phyloP scores from a whole-genome alignment of 2,329 filamentous ascomycete genomes.

The Torrubiella hemipterigena region DNA sequence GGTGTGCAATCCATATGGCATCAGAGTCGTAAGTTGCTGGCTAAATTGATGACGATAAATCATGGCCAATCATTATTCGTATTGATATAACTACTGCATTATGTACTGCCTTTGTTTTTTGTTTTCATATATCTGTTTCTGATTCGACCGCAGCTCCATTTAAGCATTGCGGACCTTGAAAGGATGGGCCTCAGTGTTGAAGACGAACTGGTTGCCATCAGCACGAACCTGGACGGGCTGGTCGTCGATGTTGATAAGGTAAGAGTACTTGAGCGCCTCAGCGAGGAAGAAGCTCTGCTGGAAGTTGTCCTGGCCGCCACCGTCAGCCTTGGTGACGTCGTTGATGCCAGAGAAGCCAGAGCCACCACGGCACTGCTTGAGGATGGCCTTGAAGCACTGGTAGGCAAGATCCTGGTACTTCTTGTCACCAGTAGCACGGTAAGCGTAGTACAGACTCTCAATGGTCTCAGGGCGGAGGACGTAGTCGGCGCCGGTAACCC shows the following conservation, averaged over 20 bases:
- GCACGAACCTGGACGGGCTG: slow-evolving; percentile 37
- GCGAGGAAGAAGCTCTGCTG: slow-evolving; percentile 86
- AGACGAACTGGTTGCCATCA: slow-evolving; percentile 34
- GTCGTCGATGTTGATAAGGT: slow-evolving; percentile 56
- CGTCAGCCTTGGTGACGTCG: slow-evolving; percentile 52
- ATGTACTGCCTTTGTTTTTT: no score
- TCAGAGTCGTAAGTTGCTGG: no score
- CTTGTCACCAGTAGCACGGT: slow-evolving; percentile 60
- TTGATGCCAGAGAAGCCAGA: slow-evolving; percentile 55
- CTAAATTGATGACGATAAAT: no score
- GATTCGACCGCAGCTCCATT: no score
- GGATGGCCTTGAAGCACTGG: slow-evolving; percentile 62
- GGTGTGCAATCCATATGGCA: no score
- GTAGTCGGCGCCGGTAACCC: slow-evolving; percentile 49
- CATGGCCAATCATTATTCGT: no score
- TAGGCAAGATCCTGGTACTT: slow-evolving; percentile 80
- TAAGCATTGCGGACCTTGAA: no score
- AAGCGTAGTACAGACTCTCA: slow-evolving; percentile 80
- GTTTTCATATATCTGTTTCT: no score
- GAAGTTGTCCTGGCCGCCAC: slow-evolving; percentile 53
- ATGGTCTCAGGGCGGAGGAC: slow-evolving; percentile 69
- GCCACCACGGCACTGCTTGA: slow-evolving; percentile 46
- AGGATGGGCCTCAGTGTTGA: slow-evolving; percentile 37
- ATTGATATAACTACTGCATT: no score
- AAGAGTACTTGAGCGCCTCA: slow-evolving; percentile 77